A percentile compares a stretch with the other conserved stretches of the same genome.
These are phyloP conservation scores for Agaricus blazei DNA, from an alignment of 768 basidiomycete genomes.

Conservation along the genomic window DNA sequence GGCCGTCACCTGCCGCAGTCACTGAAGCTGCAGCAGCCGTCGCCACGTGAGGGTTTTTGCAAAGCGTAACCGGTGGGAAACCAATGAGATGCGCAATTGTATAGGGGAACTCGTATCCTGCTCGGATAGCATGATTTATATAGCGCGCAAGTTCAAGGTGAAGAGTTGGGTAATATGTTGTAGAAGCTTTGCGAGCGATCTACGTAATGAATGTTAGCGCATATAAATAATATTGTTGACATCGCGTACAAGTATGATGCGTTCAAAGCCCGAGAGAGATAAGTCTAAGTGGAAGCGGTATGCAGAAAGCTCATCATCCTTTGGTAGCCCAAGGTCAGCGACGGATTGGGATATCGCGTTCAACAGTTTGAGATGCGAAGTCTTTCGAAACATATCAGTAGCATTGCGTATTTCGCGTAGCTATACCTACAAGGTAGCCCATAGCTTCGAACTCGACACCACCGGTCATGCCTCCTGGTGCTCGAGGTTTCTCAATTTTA, in stretches of 20 bases:
- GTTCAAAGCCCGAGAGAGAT: constrained; percentile 88
- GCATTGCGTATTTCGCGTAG: not conserved
- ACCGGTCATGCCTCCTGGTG: constrained; percentile 97
- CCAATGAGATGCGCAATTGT: constrained; percentile 77
- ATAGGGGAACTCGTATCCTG: constrained; percentile 79
- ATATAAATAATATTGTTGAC: not conserved
- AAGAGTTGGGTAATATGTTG: constrained; percentile 88
- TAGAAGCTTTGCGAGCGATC: constrained; percentile 94
- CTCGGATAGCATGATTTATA: constrained; percentile 55
- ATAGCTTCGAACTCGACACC: constrained; percentile 99
- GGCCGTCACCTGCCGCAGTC: constrained; percentile 14
- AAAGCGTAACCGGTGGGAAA: constrained; percentile 60
- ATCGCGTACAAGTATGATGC: constrained; percentile 73
- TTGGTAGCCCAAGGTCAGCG: constrained; percentile 59
- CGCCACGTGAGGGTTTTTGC: constrained; percentile 31
- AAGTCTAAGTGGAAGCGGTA: constrained; percentile 81
- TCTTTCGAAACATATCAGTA: constrained; percentile 40
- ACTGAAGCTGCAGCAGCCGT: not conserved
- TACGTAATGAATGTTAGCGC: constrained; percentile 21
- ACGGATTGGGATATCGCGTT: constrained; percentile 71
- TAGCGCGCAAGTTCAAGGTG: constrained; percentile 94
- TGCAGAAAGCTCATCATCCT: constrained; percentile 71
- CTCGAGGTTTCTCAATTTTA: constrained; percentile 83
- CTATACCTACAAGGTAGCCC: constrained; percentile 78
- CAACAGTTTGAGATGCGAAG: constrained; percentile 80